These are phyloP conservation scores for Begonia masoniana DNA, from an alignment of 306 rosid species.

Conservation along the genomic window DNA sequence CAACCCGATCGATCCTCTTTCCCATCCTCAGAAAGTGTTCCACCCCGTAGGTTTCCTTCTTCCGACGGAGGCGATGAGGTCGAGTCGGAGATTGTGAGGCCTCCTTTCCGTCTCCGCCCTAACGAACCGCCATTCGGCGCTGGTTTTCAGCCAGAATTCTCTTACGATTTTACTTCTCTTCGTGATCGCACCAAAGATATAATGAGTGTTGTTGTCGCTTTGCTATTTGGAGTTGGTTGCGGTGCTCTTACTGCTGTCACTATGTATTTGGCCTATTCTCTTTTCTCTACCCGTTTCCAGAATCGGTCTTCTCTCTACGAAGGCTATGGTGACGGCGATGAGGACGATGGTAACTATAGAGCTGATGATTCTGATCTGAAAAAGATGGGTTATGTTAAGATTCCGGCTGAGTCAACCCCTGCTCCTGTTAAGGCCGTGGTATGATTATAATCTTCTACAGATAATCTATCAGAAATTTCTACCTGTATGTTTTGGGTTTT, in stretches of 20 bases:
- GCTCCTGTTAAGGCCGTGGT: constrained; percentile 14
- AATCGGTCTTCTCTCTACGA: constrained; percentile 8
- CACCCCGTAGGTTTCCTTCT: constrained; percentile 11
- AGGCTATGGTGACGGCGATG: constrained; percentile 19
- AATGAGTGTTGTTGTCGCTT: constrained; percentile 70
- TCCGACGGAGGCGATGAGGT: constrained; percentile 1
- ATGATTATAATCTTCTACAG: constrained; percentile 14
- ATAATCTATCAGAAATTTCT: neutral
- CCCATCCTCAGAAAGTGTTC: neutral
- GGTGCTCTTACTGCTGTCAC: constrained; percentile 85
- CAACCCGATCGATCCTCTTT: constrained; percentile 6
- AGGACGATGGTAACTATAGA: constrained; percentile 15
- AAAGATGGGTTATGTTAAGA: constrained; percentile 57
- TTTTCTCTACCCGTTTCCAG: constrained; percentile 34
- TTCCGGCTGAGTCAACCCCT: constrained; percentile 27
- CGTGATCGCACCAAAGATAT: constrained; percentile 88
- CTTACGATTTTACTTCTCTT: constrained; percentile 57
- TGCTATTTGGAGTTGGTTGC: constrained; percentile 80
- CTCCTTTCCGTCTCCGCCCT: constrained; percentile 8
- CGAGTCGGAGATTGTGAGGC: constrained; percentile 1
- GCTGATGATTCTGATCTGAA: constrained; percentile 26
- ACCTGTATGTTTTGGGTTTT: neutral
- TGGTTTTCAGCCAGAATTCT: neutral
- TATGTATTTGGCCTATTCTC: constrained; percentile 75
- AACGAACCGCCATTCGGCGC: constrained; percentile 12